phyloP scores from a whole-genome alignment of 495 filamentous ascomycete species.

The Lepidopterella palustris region DNA sequence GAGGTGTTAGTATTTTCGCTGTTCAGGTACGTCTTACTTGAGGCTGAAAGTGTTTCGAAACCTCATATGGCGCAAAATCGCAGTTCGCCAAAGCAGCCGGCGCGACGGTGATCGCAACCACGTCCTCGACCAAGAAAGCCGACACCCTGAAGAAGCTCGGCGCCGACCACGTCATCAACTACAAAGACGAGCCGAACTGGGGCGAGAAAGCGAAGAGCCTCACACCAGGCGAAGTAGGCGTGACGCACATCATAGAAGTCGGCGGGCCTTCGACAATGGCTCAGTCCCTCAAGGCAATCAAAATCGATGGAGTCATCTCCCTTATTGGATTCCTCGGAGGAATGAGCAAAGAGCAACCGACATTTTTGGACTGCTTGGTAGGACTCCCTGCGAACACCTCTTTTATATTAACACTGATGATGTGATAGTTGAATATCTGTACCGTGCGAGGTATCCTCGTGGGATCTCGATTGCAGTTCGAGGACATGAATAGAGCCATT shows the following conservation, averaged over 20 bases:
- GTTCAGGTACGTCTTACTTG: conserved; percentile 49
- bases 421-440: conserved; percentile 26
- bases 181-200: conserved; percentile 64
- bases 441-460: conserved; percentile 38
- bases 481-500: conserved; percentile 39
- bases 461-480: conserved; percentile 35
- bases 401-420: background rate
- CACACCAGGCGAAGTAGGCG: conserved; percentile 53
- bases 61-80: background rate
- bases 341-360: conserved; percentile 32
- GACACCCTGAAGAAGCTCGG: conserved; percentile 63
- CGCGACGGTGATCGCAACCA: conserved; percentile 74
- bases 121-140: conserved; percentile 60
- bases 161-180: conserved; percentile 75
- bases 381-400: background rate
- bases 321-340: conserved; percentile 41
- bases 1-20: conserved; percentile 73
- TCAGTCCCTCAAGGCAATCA: conserved; percentile 36
- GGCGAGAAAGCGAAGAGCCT: conserved; percentile 65
- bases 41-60: background rate
- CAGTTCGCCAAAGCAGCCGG: conserved; percentile 82
- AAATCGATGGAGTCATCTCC: conserved; percentile 40
- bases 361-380: conserved; percentile 34
- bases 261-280: conserved; percentile 40
- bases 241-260: conserved; percentile 54